A percentile compares a stretch with the other conserved stretches of the same genome.
Conservation (phyloP, 176 grass and related monocot species). For the Phoenix roebelenii region DNA sequence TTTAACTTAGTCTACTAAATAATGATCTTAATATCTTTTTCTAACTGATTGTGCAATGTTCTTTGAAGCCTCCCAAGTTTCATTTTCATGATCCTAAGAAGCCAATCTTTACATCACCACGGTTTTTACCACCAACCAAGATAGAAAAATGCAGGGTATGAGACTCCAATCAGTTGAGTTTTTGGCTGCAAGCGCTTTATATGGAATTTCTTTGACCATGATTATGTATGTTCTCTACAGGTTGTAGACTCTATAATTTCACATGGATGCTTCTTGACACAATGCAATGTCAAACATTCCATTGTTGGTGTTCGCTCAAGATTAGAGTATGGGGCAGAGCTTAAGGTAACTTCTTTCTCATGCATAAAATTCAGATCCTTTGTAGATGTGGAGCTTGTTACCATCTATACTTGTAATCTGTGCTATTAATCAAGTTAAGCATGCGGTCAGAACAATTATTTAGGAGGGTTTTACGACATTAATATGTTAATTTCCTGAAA, state of each 20-base stretch:
- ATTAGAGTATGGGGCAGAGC: slow-evolving; percentile 47
- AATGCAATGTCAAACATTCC: slow-evolving; percentile 60
- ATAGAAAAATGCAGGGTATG: slow-evolving; percentile 67
- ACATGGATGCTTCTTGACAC: slow-evolving; percentile 71
- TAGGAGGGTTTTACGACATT: no score
- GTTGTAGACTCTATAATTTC: slow-evolving; percentile 70
- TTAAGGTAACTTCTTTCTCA: slow-evolving; percentile 43
- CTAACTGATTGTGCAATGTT: not conserved
- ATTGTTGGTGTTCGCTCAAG: slow-evolving; percentile 64
- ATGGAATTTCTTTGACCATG: no score
- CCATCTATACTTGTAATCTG: no score
- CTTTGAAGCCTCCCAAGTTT: slow-evolving; percentile 51
- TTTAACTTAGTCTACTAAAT: not conserved
- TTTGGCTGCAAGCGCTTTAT: no score
- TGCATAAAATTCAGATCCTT: no score
- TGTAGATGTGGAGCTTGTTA: no score
- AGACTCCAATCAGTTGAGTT: slow-evolving; percentile 7
- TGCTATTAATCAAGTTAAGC: no score
- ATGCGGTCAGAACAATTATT: no score
- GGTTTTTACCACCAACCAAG: slow-evolving; percentile 69
- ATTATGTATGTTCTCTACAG: slow-evolving; percentile 16
- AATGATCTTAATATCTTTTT: not conserved
- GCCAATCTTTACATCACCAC: slow-evolving; percentile 60
- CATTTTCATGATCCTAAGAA: slow-evolving; percentile 73
- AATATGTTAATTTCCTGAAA: no score